Base-by-base conservation (phyloP, 306 rosid genomes). In the Acacia crassicarpa region DNA sequence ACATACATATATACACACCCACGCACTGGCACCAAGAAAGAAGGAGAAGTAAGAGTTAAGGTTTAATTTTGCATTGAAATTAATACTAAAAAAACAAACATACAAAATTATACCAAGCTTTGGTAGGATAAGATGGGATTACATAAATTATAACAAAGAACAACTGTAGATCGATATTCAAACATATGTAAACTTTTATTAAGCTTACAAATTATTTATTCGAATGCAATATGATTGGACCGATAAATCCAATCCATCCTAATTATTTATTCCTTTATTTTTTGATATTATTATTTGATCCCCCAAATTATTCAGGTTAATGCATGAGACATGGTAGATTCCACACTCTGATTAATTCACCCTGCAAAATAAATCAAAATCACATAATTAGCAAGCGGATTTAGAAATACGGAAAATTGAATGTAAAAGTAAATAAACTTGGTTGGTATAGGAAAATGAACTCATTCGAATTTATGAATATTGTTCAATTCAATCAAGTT, bases 291-390 rank as follows among this genome's bases (percentile, higher is more conserved):
- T 38, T 46, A 45, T 12, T 72, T 27, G 15, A 12, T 35, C 9
- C 6, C 40, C 6, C 33, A 1, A n/a, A 43, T 10, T 20, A 6
- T 13, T 13, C 68, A 27, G 20, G 32, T 1, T 30, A 2, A 30
- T 27, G 27, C 27, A 62, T 1, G 20, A 13, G 35, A 9, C 33
- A 23, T 61, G 17, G 38, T 4, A 62, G 32, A 44, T 44, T 67
- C 41, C 56, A 41, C 67, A 49, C 23, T 56, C 48, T 46, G 56
- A 44, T 81, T 85, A 67, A 22, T 80, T n/a, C 77, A 90, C 87
- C 88, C 92, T 88, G 91, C 61, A 77, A 61, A 84, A 84, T 8
- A 19, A 53, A 53, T 19, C 2, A 79, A 80, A 59, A 35, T 67
- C 45, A 67, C 35, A 25, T 61, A 22, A 61, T 25, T 61, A 25